phyloP scores from a whole-genome alignment of 129 eudicot species.

The Saposhnikovia divaricata region DNA sequence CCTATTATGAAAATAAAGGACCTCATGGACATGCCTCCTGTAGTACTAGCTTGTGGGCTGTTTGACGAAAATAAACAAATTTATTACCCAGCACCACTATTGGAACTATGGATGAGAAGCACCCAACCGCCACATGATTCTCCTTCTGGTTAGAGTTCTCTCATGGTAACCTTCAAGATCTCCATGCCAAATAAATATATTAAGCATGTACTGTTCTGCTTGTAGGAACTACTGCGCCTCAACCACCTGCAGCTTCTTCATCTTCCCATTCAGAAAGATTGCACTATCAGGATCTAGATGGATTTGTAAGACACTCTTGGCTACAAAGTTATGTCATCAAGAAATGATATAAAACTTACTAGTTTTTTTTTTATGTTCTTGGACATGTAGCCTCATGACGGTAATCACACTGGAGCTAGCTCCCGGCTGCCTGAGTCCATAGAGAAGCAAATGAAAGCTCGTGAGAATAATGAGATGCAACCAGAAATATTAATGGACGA shows the following conservation, averaged over 20 bases:
- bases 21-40: constrained; percentile 75
- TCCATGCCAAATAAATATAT: neutral
- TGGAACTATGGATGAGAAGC: constrained; percentile 52
- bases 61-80: constrained; percentile 30
- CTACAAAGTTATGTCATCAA: constrained; percentile 1
- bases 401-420: constrained; percentile 32
- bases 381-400: constrained; percentile 44
- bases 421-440: constrained; percentile 38
- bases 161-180: neutral
- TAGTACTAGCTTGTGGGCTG: constrained; percentile 47
- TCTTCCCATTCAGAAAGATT: constrained; percentile 45
- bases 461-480: constrained; percentile 21
- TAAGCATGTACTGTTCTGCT: constrained; percentile 13
- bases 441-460: constrained; percentile 30
- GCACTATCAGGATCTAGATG: constrained; percentile 31
- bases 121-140: constrained; percentile 63
- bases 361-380: constrained; percentile 21
- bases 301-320: constrained; percentile 38
- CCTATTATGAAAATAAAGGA: constrained; percentile 41
- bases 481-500: constrained; percentile 29
- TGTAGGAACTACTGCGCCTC: constrained; percentile 48
- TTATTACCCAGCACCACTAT: constrained; percentile 57
- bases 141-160: constrained; percentile 60
- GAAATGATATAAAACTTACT: neutral
- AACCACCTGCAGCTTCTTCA: constrained; percentile 67